Base-by-base conservation (phyloP, 352 stramenopile genomes). In the Phytopythium boreale region DNA sequence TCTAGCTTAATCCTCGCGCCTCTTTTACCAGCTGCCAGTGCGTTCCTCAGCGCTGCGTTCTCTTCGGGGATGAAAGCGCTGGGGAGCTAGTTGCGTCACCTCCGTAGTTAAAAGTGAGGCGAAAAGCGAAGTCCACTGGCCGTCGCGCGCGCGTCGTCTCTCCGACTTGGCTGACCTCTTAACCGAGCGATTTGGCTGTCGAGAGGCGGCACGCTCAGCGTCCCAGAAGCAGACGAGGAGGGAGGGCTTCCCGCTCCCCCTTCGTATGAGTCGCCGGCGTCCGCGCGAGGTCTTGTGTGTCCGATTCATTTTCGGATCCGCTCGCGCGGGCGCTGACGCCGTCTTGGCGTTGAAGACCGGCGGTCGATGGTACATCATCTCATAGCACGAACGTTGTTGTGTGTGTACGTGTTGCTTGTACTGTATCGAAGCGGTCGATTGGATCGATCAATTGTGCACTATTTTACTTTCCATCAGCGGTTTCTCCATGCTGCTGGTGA, bases 101-200 rank as follows among this genome's bases (percentile, higher is more conserved):
- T 82, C 70, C 67, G 68, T 70, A 87, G 83, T 92, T 90, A 92
- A 92, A 92, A 76, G 71, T 85, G 75, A 78, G 83, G 83, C 83
- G 57, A 27, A 92, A 41, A 92, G 59, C 43, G 53, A 82, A 50
- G 53, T 70, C 60, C 64, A 56, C 64, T 62, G 65, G 66, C 62
- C 61, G 49, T 75, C 68, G 74, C 71, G 74, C 47, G 46, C 63
- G 41, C 56, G 11, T 27, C 51, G 68, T 49, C 70, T 75, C 64
- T 64, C 59, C 58, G 61, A 69, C 41, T 69, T 72, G 39, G 69
- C 74, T 43, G 61, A 70, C 67, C 63, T 65, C 37, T 72, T 74
- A 52, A 67, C 56, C 29, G 34, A 34, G 56, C 39, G 66, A 22
- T 51, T 39, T 39, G 59, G 44, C 53, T 29, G 66, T 69, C 43